These are phyloP conservation scores for Psilocybe tampanensis DNA, from an alignment of 768 basidiomycete genomes.

Conservation along the genomic window DNA sequence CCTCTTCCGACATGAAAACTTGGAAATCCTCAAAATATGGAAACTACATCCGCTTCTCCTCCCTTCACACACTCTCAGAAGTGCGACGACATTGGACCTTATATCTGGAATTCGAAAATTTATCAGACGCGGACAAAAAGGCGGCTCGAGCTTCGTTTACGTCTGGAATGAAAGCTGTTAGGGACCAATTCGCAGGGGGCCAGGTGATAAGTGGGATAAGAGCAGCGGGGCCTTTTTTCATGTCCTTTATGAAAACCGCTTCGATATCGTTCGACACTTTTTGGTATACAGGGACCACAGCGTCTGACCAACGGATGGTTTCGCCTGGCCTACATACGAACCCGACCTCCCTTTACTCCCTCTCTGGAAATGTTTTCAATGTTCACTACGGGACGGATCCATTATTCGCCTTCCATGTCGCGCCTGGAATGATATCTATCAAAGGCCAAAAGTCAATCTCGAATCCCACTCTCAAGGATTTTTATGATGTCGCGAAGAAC, in stretches of 20 bases:
- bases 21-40: slow-evolving; percentile 47
- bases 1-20: slow-evolving; percentile 30
- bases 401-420: slow-evolving; percentile 42
- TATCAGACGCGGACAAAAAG: slow-evolving; percentile 23
- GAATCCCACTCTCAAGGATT: slow-evolving; percentile 14
- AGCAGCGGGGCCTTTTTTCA: slow-evolving; percentile 39
- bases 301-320: slow-evolving; percentile 15
- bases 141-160: slow-evolving; percentile 22
- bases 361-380: slow-evolving; percentile 36
- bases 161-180: slow-evolving; percentile 19
- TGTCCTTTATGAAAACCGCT: background rate
- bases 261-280: slow-evolving; percentile 24
- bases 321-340: slow-evolving; percentile 36
- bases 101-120: slow-evolving; percentile 31
- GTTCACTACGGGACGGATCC: slow-evolving; percentile 50
- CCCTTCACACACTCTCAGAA: slow-evolving; percentile 36
- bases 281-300: slow-evolving; percentile 46
- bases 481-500: slow-evolving; percentile 29
- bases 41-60: slow-evolving; percentile 37
- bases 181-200: background rate
- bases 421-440: slow-evolving; percentile 27
- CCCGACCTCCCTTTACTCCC: slow-evolving; percentile 47
- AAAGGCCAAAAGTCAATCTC: slow-evolving; percentile 5
- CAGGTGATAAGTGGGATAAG: slow-evolving; percentile 21
- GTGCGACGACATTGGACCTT: slow-evolving; percentile 43